phyloP scores from a whole-genome alignment of 129 eudicot species.

The Flaveria trinervia region DNA sequence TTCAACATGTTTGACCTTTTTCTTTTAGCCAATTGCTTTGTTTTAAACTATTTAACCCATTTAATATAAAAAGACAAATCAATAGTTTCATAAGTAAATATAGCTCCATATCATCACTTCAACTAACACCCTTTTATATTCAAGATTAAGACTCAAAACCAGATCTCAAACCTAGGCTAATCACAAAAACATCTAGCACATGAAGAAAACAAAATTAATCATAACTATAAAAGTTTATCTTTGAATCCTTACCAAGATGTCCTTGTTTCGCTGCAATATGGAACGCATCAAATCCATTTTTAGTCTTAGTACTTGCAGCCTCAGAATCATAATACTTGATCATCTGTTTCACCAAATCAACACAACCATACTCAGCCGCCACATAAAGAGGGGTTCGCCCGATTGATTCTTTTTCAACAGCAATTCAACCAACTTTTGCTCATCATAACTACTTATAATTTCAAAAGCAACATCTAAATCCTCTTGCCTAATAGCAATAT shows the following conservation, averaged over 20 bases:
- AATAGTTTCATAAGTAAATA: background rate
- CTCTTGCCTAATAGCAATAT: slow-evolving; percentile 58
- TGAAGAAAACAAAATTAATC: background rate
- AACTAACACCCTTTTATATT: background rate
- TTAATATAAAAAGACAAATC: background rate
- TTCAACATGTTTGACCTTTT: background rate
- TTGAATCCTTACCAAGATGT: slow-evolving; percentile 47
- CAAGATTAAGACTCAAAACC: background rate
- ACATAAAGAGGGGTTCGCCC: slow-evolving; percentile 67
- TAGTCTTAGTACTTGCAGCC: slow-evolving; percentile 55
- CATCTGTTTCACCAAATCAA: slow-evolving; percentile 50
- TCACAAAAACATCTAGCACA: slow-evolving; percentile 3
- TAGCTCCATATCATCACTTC: background rate
- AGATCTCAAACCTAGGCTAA: slow-evolving; percentile 11
- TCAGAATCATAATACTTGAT: slow-evolving; percentile 50
- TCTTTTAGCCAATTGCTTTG: background rate
- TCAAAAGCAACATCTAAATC: slow-evolving; percentile 42
- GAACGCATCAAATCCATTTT: slow-evolving; percentile 58
- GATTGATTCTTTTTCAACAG: slow-evolving; percentile 50
- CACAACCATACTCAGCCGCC: slow-evolving; percentile 55
- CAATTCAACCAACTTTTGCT: slow-evolving; percentile 41
- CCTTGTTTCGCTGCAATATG: slow-evolving; percentile 66
- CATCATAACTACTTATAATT: slow-evolving; percentile 38
- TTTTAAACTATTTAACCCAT: background rate
- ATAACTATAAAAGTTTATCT: background rate